These are phyloP conservation scores for Amanita muscaria DNA, from an alignment of 768 basidiomycete genomes.

Conservation along the genomic window DNA sequence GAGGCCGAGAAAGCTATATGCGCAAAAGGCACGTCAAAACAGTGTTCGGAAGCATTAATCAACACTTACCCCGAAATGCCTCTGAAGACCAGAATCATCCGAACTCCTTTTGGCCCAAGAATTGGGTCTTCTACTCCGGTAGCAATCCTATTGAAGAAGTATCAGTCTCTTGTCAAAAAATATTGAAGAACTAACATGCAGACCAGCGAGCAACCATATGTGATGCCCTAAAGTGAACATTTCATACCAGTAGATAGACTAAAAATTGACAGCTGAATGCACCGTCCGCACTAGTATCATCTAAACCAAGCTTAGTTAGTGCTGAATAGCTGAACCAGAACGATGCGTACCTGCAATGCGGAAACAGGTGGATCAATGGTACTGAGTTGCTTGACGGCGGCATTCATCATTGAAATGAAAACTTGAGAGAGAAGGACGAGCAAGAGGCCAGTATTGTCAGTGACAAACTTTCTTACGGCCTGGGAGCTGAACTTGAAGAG, in stretches of 20 bases:
- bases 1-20: conserved; percentile 57
- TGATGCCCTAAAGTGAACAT: neutral
- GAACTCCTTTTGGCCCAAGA: no score
- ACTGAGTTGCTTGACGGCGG: no score
- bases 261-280: neutral
- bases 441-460: no score
- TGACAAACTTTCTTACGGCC: no score
- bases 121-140: no score
- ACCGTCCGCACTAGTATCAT: conserved; percentile 1
- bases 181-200: neutral
- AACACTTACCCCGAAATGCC: conserved; percentile 50
- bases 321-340: no score
- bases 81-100: conserved; percentile 46
- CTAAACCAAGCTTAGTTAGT: no score
- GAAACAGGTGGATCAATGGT: no score
- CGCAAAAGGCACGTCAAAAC: conserved; percentile 30
- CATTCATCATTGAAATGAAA: no score
- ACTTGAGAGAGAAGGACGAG: no score
- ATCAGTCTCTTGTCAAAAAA: neutral
- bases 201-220: neutral
- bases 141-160: conserved; percentile 28
- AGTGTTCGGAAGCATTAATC: conserved; percentile 16
- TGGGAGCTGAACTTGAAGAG: no score
- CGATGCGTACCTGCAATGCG: no score
- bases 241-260: neutral